phyloP scores from a whole-genome alignment of 2,329 filamentous ascomycete species.

The Coleophoma eucalyptorum region DNA sequence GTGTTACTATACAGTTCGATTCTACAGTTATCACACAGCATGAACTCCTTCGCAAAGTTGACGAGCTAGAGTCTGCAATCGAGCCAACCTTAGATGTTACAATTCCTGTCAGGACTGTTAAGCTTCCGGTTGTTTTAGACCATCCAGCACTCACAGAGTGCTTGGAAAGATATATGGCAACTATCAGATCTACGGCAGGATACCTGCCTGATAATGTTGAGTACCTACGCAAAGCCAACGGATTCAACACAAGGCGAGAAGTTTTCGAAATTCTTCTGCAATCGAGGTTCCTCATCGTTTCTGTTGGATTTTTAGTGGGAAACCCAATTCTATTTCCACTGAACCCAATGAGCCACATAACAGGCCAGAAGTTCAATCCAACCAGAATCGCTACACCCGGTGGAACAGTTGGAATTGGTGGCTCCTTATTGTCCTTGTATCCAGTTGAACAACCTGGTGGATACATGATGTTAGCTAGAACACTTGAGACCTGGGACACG shows the following conservation, averaged over 20 bases:
- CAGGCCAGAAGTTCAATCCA: constrained; percentile 32
- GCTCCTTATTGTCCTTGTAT: constrained; percentile 32
- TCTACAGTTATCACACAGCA: constrained; percentile 32
- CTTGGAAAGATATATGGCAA: constrained; percentile 24
- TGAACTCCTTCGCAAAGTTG: constrained; percentile 32
- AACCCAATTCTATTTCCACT: constrained; percentile 29
- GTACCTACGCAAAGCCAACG: constrained; percentile 30
- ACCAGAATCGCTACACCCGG: constrained; percentile 30
- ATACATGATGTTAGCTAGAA: constrained; percentile 33
- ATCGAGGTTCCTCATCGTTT: constrained; percentile 27
- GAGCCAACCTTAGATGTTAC: constrained; percentile 25
- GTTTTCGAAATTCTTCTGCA: constrained; percentile 30
- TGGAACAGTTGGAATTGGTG: constrained; percentile 33
- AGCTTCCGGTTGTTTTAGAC: constrained; percentile 39
- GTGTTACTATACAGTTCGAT: constrained; percentile 41
- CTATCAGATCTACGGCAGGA: constrained; percentile 21
- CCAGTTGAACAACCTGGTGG: constrained; percentile 34
- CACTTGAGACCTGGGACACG: constrained; percentile 31
- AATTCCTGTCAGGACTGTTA: constrained; percentile 39
- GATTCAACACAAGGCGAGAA: constrained; percentile 24
- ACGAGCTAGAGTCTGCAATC: constrained; percentile 27
- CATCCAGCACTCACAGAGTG: constrained; percentile 20
- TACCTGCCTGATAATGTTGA: constrained; percentile 27
- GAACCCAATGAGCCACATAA: constrained; percentile 16
- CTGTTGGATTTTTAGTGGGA: constrained; percentile 34